Evolutionary conservation across 768 basidiomycete species (phyloP).

Genomic region (Pulveroboletus sp.): DNA sequence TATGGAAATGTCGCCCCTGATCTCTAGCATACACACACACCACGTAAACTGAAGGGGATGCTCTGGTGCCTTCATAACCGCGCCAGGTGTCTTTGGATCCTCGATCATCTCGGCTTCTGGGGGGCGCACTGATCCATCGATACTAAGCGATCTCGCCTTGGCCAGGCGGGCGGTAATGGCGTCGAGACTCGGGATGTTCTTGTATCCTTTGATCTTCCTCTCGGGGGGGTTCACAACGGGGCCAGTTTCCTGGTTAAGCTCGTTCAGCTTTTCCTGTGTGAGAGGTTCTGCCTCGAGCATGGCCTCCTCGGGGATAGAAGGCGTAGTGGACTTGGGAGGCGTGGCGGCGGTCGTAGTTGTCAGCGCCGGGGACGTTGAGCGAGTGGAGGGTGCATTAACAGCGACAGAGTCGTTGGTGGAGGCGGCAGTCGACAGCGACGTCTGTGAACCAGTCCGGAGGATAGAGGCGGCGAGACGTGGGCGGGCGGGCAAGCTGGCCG

Average conservation of each 20-base stretch:
- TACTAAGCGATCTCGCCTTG: conserved; percentile 57
- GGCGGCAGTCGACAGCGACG: conserved; percentile 44
- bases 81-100: conserved; percentile 77
- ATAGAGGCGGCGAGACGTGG: conserved; percentile 73
- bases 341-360: conserved; percentile 41
- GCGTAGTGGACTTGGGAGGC: conserved; percentile 38
- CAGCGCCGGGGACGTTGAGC: conserved; percentile 62
- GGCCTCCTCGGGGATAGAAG: conserved; percentile 35
- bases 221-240: conserved; percentile 25
- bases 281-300: conserved; percentile 40
- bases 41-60: conserved; percentile 84
- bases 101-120: conserved; percentile 76
- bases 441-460: conserved; percentile 57
- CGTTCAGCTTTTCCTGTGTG: conserved; percentile 62
- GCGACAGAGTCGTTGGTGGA: conserved; percentile 54
- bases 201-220: conserved; percentile 60
- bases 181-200: conserved; percentile 83
- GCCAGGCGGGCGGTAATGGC: conserved; percentile 79
- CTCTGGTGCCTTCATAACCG: conserved; percentile 63
- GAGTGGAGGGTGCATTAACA: conserved; percentile 62
- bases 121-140: conserved; percentile 59
- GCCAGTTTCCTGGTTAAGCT: conserved; percentile 53
- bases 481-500: conserved; percentile 36
- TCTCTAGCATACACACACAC: conserved; percentile 35
- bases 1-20: background rate